Conservation (phyloP, 2,329 filamentous ascomycete species). For the Cercospora sp. region DNA sequence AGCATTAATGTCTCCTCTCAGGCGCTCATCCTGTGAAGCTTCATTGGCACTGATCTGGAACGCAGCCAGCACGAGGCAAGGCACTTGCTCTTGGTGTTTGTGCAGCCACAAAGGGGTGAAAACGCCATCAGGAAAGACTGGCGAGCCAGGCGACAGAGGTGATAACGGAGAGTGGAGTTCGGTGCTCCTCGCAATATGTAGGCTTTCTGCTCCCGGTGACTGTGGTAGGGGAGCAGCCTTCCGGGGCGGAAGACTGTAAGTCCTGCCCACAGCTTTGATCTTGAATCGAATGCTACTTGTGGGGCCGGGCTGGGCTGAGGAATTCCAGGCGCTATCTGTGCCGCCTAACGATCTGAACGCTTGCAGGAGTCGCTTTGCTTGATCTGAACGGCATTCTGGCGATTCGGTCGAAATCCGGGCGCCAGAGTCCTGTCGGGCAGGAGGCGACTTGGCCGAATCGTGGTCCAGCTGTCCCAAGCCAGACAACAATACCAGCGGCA, state of each 20-base stretch:
- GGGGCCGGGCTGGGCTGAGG: slow-evolving; percentile 31
- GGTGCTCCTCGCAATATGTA: slow-evolving; percentile 37
- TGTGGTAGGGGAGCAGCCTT: slow-evolving; percentile 62
- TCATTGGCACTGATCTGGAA: slow-evolving; percentile 74
- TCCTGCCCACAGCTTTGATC: slow-evolving; percentile 65
- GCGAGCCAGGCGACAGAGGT: slow-evolving; percentile 78
- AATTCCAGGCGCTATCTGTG: slow-evolving; percentile 32
- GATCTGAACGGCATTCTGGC: slow-evolving; percentile 31
- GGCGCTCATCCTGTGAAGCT: slow-evolving; percentile 78
- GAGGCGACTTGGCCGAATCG: slow-evolving; percentile 27
- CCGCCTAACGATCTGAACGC: slow-evolving; percentile 54
- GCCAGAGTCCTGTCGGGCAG: slow-evolving; percentile 32
- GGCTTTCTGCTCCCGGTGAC: slow-evolving; percentile 44
- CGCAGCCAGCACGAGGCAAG: slow-evolving; percentile 77
- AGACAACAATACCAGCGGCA: slow-evolving; percentile 79
- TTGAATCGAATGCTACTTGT: slow-evolving; percentile 30
- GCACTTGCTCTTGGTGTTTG: slow-evolving; percentile 84
- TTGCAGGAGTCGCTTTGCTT: slow-evolving; percentile 58
- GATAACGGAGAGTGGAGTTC: slow-evolving; percentile 89
- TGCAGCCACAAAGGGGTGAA: slow-evolving; percentile 78
- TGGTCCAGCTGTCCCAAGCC: slow-evolving; percentile 60
- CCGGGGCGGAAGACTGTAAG: slow-evolving; percentile 59
- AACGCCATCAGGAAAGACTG: slow-evolving; percentile 85
- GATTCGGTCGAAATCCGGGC: slow-evolving; percentile 30
- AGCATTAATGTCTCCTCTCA: slow-evolving; percentile 82